phyloP scores from a whole-genome alignment of 768 basidiomycete genomes.

The Ramaria sp. region DNA sequence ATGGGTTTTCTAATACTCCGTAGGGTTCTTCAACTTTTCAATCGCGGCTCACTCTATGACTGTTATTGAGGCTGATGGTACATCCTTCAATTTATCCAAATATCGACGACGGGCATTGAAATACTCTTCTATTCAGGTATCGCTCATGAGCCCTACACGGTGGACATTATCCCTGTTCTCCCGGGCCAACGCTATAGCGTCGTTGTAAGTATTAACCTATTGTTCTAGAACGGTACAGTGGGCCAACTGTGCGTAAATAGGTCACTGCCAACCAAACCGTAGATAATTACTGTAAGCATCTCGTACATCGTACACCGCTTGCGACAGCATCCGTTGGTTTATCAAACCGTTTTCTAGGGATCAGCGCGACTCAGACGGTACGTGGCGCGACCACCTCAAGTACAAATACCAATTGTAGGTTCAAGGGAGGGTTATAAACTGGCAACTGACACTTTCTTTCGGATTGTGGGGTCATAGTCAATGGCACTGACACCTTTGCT shows the following conservation, averaged over 20 bases:
- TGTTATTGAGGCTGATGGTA: conserved; percentile 21
- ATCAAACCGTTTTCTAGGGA: conserved; percentile 1
- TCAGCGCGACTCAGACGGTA: conserved; percentile 7
- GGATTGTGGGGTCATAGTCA: conserved; percentile 21
- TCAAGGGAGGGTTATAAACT: background rate
- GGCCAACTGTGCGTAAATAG: conserved; percentile 1
- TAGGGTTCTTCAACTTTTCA: conserved; percentile 25
- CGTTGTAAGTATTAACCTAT: conserved; percentile 14
- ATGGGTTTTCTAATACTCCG: too few species aligned
- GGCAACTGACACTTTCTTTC: background rate
- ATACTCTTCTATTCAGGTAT: background rate
- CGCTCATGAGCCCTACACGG: background rate
- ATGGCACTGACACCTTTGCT: conserved; percentile 27
- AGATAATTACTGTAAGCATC: conserved; percentile 12
- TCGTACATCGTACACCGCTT: background rate
- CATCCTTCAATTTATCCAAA: too few species aligned
- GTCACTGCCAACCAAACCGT: conserved; percentile 15
- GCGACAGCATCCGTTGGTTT: background rate
- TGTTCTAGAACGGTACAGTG: background rate
- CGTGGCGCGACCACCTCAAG: background rate
- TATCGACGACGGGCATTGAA: too few species aligned
- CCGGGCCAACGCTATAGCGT: conserved; percentile 21
- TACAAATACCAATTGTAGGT: conserved; percentile 1
- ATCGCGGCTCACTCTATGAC: conserved; percentile 27
- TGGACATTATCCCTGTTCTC: background rate